These are phyloP conservation scores for Fibroporia radiculosa DNA, from an alignment of 768 basidiomycete genomes.

Conservation along the genomic window DNA sequence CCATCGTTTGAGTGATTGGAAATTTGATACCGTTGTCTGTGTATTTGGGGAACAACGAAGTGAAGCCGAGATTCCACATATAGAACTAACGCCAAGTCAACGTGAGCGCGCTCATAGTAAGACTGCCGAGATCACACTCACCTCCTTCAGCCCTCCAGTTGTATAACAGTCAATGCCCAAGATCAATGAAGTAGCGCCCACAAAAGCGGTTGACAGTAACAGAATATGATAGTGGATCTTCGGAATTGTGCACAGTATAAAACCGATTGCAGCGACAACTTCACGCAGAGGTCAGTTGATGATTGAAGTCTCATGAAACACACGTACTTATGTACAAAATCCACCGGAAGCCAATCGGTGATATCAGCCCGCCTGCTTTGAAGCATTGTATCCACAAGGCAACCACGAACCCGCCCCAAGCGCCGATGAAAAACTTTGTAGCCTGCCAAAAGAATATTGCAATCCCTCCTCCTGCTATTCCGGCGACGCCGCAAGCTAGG, in stretches of 20 bases:
- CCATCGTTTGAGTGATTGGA: conserved; percentile 84
- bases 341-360: conserved; percentile 75
- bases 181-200: conserved; percentile 86
- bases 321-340: conserved; percentile 74
- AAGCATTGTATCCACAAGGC: conserved; percentile 87
- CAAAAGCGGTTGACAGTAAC: conserved; percentile 80
- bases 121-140: conserved; percentile 23
- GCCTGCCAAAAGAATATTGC: conserved; percentile 93
- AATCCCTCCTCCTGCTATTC: conserved; percentile 75
- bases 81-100: conserved; percentile 59
- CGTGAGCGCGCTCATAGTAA: conserved; percentile 6
- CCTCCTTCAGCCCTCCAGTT: conserved; percentile 89
- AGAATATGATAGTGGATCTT: conserved; percentile 84
- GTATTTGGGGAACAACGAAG: conserved; percentile 71
- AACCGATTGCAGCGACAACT: conserved; percentile 72
- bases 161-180: conserved; percentile 93
- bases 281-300: conserved; percentile 12
- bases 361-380: conserved; percentile 73
- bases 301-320: conserved; percentile 2
- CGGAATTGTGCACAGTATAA: conserved; percentile 78
- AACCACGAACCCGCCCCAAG: conserved; percentile 82
- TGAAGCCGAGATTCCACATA: conserved; percentile 91
- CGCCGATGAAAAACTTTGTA: conserved; percentile 75
- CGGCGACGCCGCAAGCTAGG: conserved; percentile 71
- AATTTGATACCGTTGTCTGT: conserved; percentile 58